Base-by-base conservation (phyloP, 768 basidiomycete species). In the Pisolithus microcarpus region DNA sequence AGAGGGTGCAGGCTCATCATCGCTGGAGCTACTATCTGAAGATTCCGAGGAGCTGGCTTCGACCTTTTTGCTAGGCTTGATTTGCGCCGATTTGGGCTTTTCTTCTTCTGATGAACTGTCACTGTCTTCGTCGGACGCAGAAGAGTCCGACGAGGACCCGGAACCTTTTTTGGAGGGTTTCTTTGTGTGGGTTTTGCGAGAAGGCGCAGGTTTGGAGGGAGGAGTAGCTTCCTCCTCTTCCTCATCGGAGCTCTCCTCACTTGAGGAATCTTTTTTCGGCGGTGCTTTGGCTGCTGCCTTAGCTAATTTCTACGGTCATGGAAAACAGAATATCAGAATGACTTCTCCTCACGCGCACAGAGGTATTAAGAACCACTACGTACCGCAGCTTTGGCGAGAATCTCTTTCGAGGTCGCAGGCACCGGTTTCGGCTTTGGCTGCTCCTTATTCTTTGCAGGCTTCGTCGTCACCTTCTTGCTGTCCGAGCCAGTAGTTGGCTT, bases 21-120 rank as follows among this genome's bases (percentile, higher is more conserved):
- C 5, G 50, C 52, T 1, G 52, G 49, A 7, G 52, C 55, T 19
- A 1, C 49, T 46, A 1, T 58, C 61, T 11, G 61, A 64, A 5
- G 56, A 37, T 3, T 53, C 60, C 16, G 56, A 56, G 8, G 58
- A 52, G 10, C 43, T 44, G 1, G 58, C 52, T 11, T 46, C 19
- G n/a, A 57, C 38, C 16, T 46, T 24, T 13, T 56, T 36, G 10
- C 59, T 49, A 8, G 56, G 47, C 50, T 65, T 59, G 45, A 46
- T 31, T 21, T 36, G 45, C 19, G 21, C 18, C n/a, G 45, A 46
- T 39, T 55, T 52, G 5, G 62, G 51, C 50, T 58, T 60, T 52
- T 67, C 66, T 7, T 66, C 67, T 34, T 70, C 11, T 34, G 34
- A 34, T 7, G 68, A 68, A 38, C 58, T 57, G 21, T 64, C 57